These are phyloP conservation scores for Kwoniella dejecticola DNA, from an alignment of 768 basidiomycete species.

Conservation along the genomic window DNA sequence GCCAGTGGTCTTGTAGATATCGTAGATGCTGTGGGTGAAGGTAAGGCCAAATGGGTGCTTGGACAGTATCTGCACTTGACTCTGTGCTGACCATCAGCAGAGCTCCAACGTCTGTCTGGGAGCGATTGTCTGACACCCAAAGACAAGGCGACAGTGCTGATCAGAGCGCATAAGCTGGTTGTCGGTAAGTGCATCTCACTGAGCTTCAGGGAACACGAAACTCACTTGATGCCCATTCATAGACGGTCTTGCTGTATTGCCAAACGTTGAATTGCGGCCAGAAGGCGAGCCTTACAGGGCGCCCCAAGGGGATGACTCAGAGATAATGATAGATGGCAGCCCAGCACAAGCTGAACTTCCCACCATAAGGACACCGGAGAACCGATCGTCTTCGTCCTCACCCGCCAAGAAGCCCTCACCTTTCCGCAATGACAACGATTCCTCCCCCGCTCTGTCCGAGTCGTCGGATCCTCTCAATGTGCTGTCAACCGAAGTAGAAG, in stretches of 20 bases:
- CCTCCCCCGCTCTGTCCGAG: conserved; percentile 5
- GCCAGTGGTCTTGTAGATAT: conserved; percentile 62
- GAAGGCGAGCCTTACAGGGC: conserved; percentile 57
- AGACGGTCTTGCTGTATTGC: conserved; percentile 58
- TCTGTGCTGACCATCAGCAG: conserved; percentile 51
- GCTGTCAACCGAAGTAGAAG: conserved; percentile 15
- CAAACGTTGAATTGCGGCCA: conserved; percentile 72
- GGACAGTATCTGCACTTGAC: not conserved
- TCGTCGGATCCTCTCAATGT: conserved; percentile 23
- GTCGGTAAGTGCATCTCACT: conserved; percentile 64
- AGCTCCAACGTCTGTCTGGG: conserved; percentile 62
- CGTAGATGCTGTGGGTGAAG: conserved; percentile 72
- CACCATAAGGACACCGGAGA: conserved; percentile 9
- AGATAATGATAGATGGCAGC: not conserved
- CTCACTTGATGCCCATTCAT: conserved; percentile 15
- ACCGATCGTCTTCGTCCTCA: not conserved
- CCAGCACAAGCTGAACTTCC: not conserved
- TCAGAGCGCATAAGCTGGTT: conserved; percentile 79
- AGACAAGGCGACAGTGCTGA: conserved; percentile 77
- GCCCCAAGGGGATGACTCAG: not conserved
- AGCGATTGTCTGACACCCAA: conserved; percentile 63
- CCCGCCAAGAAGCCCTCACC: not conserved
- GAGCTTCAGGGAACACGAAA: not conserved
- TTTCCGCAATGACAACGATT: not conserved
- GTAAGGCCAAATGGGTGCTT: conserved; percentile 58